These are phyloP conservation scores for Coemansia sp. DNA, from an alignment of 192 early-diverging fungal species.

Conservation along the genomic window DNA sequence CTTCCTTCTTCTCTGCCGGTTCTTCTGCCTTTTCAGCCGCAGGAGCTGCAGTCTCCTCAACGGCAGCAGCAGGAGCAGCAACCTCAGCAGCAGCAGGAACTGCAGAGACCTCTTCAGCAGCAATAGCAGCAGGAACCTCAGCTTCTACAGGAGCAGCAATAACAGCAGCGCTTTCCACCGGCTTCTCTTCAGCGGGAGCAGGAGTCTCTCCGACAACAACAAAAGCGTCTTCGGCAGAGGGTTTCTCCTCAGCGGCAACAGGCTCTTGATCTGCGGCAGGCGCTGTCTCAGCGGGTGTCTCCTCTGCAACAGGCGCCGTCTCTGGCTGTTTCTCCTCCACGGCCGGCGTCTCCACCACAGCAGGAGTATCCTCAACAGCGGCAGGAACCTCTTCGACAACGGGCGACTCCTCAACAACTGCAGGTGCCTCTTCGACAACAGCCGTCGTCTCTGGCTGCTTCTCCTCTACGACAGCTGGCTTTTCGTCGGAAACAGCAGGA, in stretches of 20 bases:
- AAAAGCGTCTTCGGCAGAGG: too few relatives aligned
- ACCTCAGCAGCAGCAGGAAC: not conserved
- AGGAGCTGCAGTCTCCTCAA: not conserved
- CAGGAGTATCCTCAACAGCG: too few relatives aligned
- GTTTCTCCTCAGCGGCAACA: too few relatives aligned
- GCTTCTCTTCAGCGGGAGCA: too few relatives aligned
- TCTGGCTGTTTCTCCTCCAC: not conserved
- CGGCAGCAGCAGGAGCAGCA: not conserved
- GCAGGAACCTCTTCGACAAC: not conserved
- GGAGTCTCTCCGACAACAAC: too few relatives aligned
- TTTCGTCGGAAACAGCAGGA: not conserved
- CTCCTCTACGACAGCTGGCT: not conserved
- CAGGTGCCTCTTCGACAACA: not conserved
- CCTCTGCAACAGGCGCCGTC: not conserved
- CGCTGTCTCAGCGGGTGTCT: not conserved
- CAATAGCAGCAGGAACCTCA: too few relatives aligned
- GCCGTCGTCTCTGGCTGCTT: not conserved
- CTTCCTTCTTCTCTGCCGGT: conserved; percentile 1
- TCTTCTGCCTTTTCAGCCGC: not conserved
- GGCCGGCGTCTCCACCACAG: too few relatives aligned
- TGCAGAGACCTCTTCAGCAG: not conserved
- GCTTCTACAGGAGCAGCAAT: too few relatives aligned
- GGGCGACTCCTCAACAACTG: not conserved
- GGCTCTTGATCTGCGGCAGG: too few relatives aligned
- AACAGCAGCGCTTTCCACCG: too few relatives aligned